These are phyloP conservation scores for Hericium coralloides DNA, from an alignment of 768 basidiomycete genomes.

Conservation along the genomic window DNA sequence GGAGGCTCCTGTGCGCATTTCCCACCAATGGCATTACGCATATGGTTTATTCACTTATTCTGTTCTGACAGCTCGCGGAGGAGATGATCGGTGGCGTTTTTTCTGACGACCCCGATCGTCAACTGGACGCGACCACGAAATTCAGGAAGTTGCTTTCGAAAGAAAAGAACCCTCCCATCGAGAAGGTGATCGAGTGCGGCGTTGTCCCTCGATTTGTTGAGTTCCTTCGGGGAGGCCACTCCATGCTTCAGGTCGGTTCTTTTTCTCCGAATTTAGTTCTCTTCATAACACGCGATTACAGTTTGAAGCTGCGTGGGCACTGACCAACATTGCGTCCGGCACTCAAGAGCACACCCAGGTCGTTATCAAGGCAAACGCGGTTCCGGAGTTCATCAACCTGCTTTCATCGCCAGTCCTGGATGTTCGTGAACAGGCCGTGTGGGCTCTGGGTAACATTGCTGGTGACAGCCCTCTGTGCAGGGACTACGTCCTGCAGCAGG, in stretches of 20 bases:
- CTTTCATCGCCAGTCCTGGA: slow-evolving; percentile 91
- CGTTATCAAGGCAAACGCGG: slow-evolving; percentile 89
- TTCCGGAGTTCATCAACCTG: slow-evolving; percentile 95
- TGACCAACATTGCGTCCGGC: slow-evolving; percentile 97
- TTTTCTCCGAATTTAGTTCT: background rate
- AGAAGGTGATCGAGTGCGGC: slow-evolving; percentile 94
- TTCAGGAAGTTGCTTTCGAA: slow-evolving; percentile 98
- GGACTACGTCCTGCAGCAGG: slow-evolving; percentile 91
- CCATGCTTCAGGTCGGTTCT: slow-evolving; percentile 70
- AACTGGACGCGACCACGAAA: slow-evolving; percentile 95
- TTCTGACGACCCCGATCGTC: slow-evolving; percentile 83
- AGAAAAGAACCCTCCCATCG: slow-evolving; percentile 99
- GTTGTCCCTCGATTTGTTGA: slow-evolving; percentile 97
- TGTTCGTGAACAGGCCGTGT: slow-evolving; percentile 98
- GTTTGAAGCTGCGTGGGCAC: slow-evolving; percentile 98
- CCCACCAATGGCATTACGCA: background rate
- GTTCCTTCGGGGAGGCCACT: slow-evolving; percentile 72
- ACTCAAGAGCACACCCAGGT: slow-evolving; percentile 98
- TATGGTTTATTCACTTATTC: background rate
- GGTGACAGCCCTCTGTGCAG: slow-evolving; percentile 97
- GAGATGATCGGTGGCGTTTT: slow-evolving; percentile 94
- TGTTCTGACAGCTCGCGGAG: slow-evolving; percentile 53
- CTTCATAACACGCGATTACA: slow-evolving; percentile 20
- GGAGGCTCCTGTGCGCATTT: slow-evolving; percentile 64
- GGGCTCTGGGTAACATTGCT: slow-evolving; percentile 98